Conservation (phyloP, 805 yeast genomes). For the Saccharomycopsis lassenensis region DNA sequence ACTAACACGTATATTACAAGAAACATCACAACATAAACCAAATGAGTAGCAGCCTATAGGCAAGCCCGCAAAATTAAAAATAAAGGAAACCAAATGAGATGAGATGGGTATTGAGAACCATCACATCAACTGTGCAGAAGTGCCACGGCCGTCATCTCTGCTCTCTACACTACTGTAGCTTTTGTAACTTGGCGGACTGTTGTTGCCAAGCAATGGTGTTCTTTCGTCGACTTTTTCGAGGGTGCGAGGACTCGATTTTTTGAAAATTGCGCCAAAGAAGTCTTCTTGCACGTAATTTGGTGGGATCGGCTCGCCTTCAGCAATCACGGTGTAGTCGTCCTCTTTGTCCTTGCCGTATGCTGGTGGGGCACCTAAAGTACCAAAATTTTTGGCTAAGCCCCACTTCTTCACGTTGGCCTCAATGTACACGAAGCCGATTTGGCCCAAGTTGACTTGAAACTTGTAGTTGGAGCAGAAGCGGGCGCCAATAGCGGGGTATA, state of each 20-base stretch:
- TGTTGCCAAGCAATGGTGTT: slow-evolving; percentile 1
- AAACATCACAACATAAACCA: no score
- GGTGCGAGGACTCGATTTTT: not conserved
- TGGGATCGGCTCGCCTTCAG: slow-evolving; percentile 35
- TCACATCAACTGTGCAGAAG: no score
- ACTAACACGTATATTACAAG: no score
- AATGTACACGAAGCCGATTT: slow-evolving; percentile 66
- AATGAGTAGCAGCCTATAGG: no score
- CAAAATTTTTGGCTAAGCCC: slow-evolving; percentile 64
- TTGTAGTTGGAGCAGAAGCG: slow-evolving; percentile 37
- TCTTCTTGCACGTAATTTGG: slow-evolving; percentile 37
- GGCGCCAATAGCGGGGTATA: slow-evolving; percentile 89
- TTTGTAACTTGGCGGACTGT: not conserved
- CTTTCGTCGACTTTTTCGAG: slow-evolving; percentile 1
- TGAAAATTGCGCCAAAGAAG: slow-evolving; percentile 27
- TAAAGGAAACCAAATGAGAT: no score
- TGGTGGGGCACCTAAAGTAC: slow-evolving; percentile 24
- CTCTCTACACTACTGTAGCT: not conserved
- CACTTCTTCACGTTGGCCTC: slow-evolving; percentile 80
- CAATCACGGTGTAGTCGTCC: slow-evolving; percentile 22
- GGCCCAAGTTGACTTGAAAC: slow-evolving; percentile 64
- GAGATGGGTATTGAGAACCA: no score
- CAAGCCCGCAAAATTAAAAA: no score
- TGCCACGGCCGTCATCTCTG: no score
- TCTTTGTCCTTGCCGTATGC: slow-evolving; percentile 26